phyloP scores from a whole-genome alignment of 2,329 filamentous ascomycete species.

The Ceratocystis destructans region DNA sequence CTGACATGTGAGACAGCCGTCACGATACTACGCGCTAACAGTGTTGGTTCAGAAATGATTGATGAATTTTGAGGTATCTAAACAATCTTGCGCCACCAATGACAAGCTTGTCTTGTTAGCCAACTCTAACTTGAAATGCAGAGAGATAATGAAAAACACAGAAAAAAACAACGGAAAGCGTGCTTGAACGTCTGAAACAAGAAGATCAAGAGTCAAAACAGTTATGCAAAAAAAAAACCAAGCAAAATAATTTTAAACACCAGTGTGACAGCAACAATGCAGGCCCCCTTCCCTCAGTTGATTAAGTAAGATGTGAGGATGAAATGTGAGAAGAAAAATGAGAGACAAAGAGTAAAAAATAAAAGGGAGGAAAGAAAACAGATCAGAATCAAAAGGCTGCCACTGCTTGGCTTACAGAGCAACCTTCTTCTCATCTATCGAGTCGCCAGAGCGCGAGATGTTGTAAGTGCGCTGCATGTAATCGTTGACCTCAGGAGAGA shows the following conservation, averaged over 20 bases:
- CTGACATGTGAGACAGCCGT: neutral
- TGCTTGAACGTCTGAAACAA: neutral
- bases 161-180: neutral
- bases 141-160: neutral
- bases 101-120: neutral
- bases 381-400: neutral
- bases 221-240: neutral
- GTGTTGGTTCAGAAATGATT: neutral
- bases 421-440: conserved; percentile 14
- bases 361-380: neutral
- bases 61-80: conserved; percentile 1
- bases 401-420: neutral
- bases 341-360: conserved; percentile 6
- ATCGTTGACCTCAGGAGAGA: conserved; percentile 14
- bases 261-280: neutral
- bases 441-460: conserved; percentile 10
- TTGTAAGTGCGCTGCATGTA: conserved; percentile 16
- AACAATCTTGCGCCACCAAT: neutral
- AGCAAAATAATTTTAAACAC: neutral
- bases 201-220: neutral
- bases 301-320: neutral
- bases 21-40: neutral
- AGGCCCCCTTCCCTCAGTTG: neutral
- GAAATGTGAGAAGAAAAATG: neutral
- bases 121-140: neutral